phyloP scores from a whole-genome alignment of 352 stramenopile genomes.

The Phytophthora megakarya region DNA sequence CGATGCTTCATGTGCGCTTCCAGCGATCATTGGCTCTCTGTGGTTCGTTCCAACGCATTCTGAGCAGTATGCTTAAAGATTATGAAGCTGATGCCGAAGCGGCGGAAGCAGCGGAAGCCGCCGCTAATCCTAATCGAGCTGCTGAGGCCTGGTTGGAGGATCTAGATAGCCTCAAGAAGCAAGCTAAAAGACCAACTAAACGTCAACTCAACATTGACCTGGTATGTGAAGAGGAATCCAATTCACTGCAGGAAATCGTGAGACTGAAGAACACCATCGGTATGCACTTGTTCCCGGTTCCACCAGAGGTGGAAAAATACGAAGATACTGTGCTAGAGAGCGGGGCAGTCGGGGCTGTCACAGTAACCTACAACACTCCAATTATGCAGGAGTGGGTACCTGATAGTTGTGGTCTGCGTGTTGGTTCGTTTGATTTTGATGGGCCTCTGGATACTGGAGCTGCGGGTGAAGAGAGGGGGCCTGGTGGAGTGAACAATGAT shows the following conservation, averaged over 20 bases:
- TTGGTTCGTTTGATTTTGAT: constrained; percentile 56
- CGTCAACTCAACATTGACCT: constrained; percentile 60
- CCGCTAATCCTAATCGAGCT: constrained; percentile 21
- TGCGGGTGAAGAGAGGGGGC: constrained; percentile 6
- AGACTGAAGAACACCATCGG: constrained; percentile 67
- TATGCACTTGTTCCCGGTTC: constrained; percentile 69
- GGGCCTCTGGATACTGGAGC: neutral
- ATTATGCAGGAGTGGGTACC: constrained; percentile 81
- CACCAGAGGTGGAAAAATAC: constrained; percentile 55
- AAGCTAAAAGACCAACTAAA: constrained; percentile 13
- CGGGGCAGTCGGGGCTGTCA: constrained; percentile 54
- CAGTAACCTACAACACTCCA: constrained; percentile 69
- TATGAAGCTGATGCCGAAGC: constrained; percentile 33
- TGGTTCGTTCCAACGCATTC: constrained; percentile 48
- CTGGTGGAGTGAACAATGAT: neutral
- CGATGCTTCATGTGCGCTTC: constrained; percentile 66
- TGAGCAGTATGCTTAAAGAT: constrained; percentile 50
- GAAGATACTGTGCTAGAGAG: constrained; percentile 66
- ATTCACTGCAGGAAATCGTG: constrained; percentile 47
- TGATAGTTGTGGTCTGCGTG: constrained; percentile 54
- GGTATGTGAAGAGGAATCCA: constrained; percentile 49
- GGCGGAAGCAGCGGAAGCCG: constrained; percentile 28
- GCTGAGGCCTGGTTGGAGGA: constrained; percentile 32
- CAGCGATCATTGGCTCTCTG: constrained; percentile 52
- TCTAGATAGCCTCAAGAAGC: constrained; percentile 32